phyloP scores from a whole-genome alignment of 2,329 filamentous ascomycete species.

The Aspergillus sp. region DNA sequence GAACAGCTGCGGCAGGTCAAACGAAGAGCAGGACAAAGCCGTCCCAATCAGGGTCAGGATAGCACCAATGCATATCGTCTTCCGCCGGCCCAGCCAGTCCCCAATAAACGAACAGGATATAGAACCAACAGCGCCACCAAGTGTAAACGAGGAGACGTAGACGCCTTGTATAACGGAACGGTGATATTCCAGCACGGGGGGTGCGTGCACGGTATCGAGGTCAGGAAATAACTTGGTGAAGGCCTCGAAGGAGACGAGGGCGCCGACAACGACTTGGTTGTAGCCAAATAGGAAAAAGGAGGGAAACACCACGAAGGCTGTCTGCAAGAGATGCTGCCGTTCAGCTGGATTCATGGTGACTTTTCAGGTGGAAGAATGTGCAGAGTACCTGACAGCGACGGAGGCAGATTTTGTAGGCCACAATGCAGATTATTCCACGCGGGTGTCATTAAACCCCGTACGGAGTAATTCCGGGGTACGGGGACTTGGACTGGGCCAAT shows the following conservation, averaged over 20 bases:
- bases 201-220: background rate
- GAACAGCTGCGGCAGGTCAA: background rate
- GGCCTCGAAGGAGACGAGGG: background rate
- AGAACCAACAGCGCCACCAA: background rate
- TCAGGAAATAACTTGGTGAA: background rate
- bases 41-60: background rate
- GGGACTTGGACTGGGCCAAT: too few relatives aligned
- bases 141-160: background rate
- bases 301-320: background rate
- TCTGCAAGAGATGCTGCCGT: background rate
- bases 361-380: too few relatives aligned
- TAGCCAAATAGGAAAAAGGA: background rate
- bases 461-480: too few relatives aligned
- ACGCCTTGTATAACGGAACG: background rate
- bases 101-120: background rate
- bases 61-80: background rate
- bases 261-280: background rate
- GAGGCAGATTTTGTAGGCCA: too few relatives aligned
- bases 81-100: background rate
- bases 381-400: too few relatives aligned
- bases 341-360: too few relatives aligned
- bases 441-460: too few relatives aligned
- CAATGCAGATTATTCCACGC: too few relatives aligned
- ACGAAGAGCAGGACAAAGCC: background rate
- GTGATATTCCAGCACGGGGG: background rate